Evolutionary conservation across 148 eudicot species (phyloP).

Genomic region (Rhododendron ovatum): DNA sequence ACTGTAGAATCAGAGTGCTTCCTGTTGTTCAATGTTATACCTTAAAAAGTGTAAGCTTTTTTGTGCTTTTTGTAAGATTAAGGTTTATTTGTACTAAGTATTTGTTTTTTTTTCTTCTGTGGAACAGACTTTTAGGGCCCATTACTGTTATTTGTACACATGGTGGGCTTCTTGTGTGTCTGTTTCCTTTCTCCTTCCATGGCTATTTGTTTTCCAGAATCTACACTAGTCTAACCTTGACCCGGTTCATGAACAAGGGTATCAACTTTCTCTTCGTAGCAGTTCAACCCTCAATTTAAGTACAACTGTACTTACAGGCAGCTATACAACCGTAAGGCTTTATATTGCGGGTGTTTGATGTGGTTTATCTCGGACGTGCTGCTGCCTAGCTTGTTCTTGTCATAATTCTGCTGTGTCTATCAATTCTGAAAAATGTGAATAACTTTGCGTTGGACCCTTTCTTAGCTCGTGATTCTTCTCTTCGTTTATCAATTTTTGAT

Average conservation of each 20-base stretch:
- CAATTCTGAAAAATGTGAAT: no score
- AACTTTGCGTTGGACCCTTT: no score
- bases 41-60: not conserved
- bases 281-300: not conserved
- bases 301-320: not conserved
- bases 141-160: not conserved
- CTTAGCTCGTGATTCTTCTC: no score
- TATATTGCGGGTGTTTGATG: not conserved
- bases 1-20: not conserved
- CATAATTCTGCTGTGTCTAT: no score
- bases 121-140: not conserved
- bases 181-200: not conserved
- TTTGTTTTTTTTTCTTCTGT: not conserved
- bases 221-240: not conserved
- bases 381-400: not conserved
- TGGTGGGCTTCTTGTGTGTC: not conserved
- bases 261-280: not conserved
- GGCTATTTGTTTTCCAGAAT: not conserved
- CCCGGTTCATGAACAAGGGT: not conserved
- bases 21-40: not conserved
- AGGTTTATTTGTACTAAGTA: not conserved
- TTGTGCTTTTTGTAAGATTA: not conserved
- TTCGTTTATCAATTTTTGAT: not conserved
- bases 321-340: not conserved
- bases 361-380: not conserved